phyloP scores from a whole-genome alignment of 345 rosid genomes.

The Kernera saxatilis region DNA sequence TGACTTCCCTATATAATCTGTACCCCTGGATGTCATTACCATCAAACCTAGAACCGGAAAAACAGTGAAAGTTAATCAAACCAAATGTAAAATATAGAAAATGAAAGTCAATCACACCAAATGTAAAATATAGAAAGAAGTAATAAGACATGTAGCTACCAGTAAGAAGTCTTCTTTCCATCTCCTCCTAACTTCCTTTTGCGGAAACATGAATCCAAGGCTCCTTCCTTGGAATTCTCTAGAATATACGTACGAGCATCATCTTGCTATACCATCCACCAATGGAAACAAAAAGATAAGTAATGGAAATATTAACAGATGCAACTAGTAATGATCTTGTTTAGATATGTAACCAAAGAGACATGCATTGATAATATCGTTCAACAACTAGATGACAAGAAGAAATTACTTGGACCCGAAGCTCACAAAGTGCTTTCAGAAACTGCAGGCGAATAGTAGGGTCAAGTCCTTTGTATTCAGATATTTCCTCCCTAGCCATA shows the following conservation, averaged over 20 bases:
- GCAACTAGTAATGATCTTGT: constrained; percentile 1
- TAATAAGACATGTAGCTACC: constrained; percentile 40
- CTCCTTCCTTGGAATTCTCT: constrained; percentile 44
- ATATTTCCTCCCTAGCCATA: constrained; percentile 57
- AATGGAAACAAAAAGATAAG: background rate
- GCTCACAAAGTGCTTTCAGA: constrained; percentile 82
- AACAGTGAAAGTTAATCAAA: constrained; percentile 9
- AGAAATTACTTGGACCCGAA: constrained; percentile 60
- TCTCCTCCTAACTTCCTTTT: constrained; percentile 62
- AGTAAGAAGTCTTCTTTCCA: constrained; percentile 62
- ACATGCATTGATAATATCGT: background rate
- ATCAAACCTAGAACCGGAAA: constrained; percentile 49
- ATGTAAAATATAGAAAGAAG: constrained; percentile 14
- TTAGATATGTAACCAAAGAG: background rate
- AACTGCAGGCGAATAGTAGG: constrained; percentile 53
- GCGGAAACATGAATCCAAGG: constrained; percentile 43
- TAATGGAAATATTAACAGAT: background rate
- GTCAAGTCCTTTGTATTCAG: constrained; percentile 54
- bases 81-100: background rate
- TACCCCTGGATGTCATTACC: constrained; percentile 62
- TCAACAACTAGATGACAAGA: background rate
- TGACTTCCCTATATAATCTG: constrained; percentile 67
- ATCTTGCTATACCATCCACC: constrained; percentile 52
- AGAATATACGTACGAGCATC: constrained; percentile 56
- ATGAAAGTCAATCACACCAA: constrained; percentile 10